Conservation (phyloP, 768 basidiomycete genomes). For the Thelephora ganbajun region DNA sequence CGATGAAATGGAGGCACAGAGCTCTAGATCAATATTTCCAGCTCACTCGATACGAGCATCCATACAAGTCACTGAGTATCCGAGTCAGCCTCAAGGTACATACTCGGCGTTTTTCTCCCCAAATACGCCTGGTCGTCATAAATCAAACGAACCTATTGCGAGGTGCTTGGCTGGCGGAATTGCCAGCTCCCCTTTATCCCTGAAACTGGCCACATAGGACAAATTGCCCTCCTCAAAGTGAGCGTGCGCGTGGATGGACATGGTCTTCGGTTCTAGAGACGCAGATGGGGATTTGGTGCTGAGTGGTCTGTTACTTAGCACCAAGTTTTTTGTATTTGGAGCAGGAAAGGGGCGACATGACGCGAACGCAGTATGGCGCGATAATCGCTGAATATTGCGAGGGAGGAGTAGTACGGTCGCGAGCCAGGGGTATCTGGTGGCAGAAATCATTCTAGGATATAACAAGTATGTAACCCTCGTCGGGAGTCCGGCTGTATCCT, state of each 20-base stretch:
- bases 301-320: neutral
- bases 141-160: slow-evolving; percentile 20
- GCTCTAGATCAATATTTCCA: neutral
- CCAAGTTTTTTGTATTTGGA: neutral
- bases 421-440: no score
- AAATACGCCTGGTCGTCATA: slow-evolving; percentile 1
- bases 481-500: no score
- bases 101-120: neutral
- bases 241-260: slow-evolving; percentile 12
- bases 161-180: slow-evolving; percentile 29
- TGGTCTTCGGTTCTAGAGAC: slow-evolving; percentile 2
- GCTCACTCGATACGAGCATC: slow-evolving; percentile 56
- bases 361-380: slow-evolving; percentile 5
- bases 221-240: slow-evolving; percentile 28
- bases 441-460: no score
- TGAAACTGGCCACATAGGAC: slow-evolving; percentile 31
- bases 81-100: neutral
- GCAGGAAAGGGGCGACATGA: slow-evolving; percentile 1
- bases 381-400: neutral
- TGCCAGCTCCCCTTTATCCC: slow-evolving; percentile 25
- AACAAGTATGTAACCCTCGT: no score
- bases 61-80: slow-evolving; percentile 48
- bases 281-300: slow-evolving; percentile 3
- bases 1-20: neutral
- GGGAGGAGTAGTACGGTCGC: neutral